These are phyloP conservation scores for Malassezia globosa DNA, from an alignment of 1,284 basidiomycete genomes.

Conservation along the genomic window DNA sequence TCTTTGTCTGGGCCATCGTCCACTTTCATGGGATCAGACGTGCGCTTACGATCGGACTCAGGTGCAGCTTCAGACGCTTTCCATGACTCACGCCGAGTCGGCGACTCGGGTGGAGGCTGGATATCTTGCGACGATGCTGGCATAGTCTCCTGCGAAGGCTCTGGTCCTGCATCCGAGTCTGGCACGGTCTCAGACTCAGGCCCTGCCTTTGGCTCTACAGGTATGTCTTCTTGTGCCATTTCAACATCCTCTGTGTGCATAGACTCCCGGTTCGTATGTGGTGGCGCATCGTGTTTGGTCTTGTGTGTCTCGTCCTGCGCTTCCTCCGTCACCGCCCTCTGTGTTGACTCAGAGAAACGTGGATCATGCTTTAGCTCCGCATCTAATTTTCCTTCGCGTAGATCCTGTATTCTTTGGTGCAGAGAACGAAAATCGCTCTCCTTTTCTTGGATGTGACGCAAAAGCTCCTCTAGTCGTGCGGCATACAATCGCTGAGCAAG, in stretches of 20 bases:
- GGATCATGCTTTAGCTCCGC: conserved; percentile 18
- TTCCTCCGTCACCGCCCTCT: background rate
- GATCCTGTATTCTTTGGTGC: conserved; percentile 25
- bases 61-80: background rate
- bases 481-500: conserved; percentile 39
- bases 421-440: conserved; percentile 26
- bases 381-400: conserved; percentile 24
- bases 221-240: too few species aligned
- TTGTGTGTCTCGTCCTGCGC: background rate
- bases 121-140: too few species aligned
- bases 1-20: conserved; percentile 7
- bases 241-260: background rate
- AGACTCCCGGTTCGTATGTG: too few species aligned
- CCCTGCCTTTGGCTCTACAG: background rate
- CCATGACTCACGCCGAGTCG: background rate
- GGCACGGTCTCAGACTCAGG: background rate
- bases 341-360: too few species aligned
- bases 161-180: too few species aligned
- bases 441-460: conserved; percentile 27
- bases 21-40: background rate
- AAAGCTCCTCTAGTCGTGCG: conserved; percentile 33
- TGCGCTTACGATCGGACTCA: background rate
- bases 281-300: too few species aligned
- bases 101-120: too few species aligned
- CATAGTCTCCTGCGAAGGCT: too few species aligned